phyloP scores from a whole-genome alignment of 2,329 filamentous ascomycete species.

The Fusarium sp. region DNA sequence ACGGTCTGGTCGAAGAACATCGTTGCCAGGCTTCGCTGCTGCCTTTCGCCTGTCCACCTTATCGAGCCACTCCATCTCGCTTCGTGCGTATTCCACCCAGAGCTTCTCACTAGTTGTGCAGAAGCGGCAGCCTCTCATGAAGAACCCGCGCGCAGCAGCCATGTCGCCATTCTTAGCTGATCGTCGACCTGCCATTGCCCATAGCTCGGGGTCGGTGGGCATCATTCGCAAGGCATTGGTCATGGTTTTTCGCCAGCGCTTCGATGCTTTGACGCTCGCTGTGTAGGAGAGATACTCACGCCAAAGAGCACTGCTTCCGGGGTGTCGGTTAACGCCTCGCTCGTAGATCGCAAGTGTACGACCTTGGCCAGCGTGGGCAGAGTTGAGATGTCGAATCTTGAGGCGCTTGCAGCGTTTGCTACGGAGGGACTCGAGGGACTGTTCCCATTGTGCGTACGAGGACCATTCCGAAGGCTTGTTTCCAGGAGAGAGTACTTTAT shows the following conservation, averaged over 20 bases:
- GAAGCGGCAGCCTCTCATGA: constrained; percentile 90
- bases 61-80: constrained; percentile 93
- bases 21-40: constrained; percentile 65
- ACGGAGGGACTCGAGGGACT: constrained; percentile 80
- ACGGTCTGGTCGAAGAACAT: constrained; percentile 62
- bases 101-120: constrained; percentile 81
- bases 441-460: constrained; percentile 83
- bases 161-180: constrained; percentile 89
- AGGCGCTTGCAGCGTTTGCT: constrained; percentile 87
- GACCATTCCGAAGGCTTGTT: constrained; percentile 84
- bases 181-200: constrained; percentile 86
- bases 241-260: constrained; percentile 75
- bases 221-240: constrained; percentile 85
- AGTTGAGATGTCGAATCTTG: constrained; percentile 77
- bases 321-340: constrained; percentile 86
- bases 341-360: constrained; percentile 93
- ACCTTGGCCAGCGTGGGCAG: constrained; percentile 80
- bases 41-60: constrained; percentile 83
- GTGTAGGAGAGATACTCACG: constrained; percentile 90
- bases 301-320: constrained; percentile 87
- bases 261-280: constrained; percentile 75
- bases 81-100: constrained; percentile 91
- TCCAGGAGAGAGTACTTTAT: constrained; percentile 87
- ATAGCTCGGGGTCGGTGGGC: constrained; percentile 85
- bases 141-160: constrained; percentile 85